phyloP scores from a whole-genome alignment of 352 stramenopile genomes.

The Saprolegnia parasitica region DNA sequence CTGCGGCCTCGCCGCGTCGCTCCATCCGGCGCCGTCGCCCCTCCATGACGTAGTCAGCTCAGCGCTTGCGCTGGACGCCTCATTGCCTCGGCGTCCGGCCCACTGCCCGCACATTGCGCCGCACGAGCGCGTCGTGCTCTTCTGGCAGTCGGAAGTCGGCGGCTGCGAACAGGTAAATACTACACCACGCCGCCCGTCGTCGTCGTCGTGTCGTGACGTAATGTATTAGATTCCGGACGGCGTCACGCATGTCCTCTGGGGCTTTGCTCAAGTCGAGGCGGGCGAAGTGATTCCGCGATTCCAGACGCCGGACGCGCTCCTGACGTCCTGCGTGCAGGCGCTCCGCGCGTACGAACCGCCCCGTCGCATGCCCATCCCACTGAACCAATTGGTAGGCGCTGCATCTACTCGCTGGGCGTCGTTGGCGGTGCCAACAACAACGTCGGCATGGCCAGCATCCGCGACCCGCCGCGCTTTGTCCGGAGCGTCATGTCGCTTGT shows the following conservation, averaged over 20 bases:
- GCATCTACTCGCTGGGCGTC: slow-evolving; percentile 54
- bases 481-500: slow-evolving; percentile 47
- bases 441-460: slow-evolving; percentile 45
- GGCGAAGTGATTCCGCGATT: slow-evolving; percentile 52
- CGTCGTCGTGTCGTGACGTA: slow-evolving; percentile 7
- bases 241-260: slow-evolving; percentile 76
- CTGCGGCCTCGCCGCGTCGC: background rate
- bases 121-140: slow-evolving; percentile 58
- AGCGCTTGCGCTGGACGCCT: background rate
- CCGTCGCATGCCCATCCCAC: background rate
- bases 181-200: too few species aligned
- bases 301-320: slow-evolving; percentile 49
- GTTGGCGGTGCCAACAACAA: slow-evolving; percentile 79
- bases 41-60: background rate
- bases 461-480: slow-evolving; percentile 46
- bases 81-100: background rate
- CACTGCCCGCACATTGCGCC: slow-evolving; percentile 32
- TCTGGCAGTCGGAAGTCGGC: slow-evolving; percentile 75
- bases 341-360: slow-evolving; percentile 38
- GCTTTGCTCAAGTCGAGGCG: slow-evolving; percentile 59
- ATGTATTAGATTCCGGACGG: slow-evolving; percentile 37
- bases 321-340: slow-evolving; percentile 51
- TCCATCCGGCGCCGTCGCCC: background rate
- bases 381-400: slow-evolving; percentile 38
- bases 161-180: slow-evolving; percentile 71